phyloP scores from a whole-genome alignment of 129 eudicot genomes.

The Silybum marianum region DNA sequence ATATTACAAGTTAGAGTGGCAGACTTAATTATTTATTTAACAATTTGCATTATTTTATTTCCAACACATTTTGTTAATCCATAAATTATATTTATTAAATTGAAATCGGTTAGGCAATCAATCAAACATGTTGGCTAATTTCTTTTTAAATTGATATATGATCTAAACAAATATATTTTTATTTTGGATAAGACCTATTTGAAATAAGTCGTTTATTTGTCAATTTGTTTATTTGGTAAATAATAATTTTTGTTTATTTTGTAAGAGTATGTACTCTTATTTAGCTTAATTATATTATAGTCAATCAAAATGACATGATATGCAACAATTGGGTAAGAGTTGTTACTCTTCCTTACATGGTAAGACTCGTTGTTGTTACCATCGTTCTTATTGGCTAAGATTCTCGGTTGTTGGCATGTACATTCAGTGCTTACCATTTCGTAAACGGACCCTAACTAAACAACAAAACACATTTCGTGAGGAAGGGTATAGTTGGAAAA shows the following conservation, averaged over 20 bases:
- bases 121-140: background rate
- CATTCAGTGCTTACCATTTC: too few relatives aligned
- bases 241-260: too few relatives aligned
- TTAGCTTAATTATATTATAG: too few relatives aligned
- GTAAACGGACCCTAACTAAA: too few relatives aligned
- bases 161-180: background rate
- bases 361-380: too few relatives aligned
- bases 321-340: too few relatives aligned
- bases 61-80: background rate
- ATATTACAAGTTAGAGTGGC: slow-evolving; percentile 1
- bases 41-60: background rate
- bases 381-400: too few relatives aligned
- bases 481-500: background rate
- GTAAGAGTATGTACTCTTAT: too few relatives aligned
- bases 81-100: background rate
- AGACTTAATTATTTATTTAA: background rate
- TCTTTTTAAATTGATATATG: background rate
- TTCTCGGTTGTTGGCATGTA: too few relatives aligned
- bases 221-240: background rate
- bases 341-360: too few relatives aligned
- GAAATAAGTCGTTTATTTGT: background rate
- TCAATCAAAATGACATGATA: too few relatives aligned
- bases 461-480: too few relatives aligned
- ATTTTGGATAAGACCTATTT: background rate
- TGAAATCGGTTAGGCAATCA: background rate